Conservation (phyloP, 2,329 filamentous ascomycete genomes). For the Ophiosphaerella herpotricha region DNA sequence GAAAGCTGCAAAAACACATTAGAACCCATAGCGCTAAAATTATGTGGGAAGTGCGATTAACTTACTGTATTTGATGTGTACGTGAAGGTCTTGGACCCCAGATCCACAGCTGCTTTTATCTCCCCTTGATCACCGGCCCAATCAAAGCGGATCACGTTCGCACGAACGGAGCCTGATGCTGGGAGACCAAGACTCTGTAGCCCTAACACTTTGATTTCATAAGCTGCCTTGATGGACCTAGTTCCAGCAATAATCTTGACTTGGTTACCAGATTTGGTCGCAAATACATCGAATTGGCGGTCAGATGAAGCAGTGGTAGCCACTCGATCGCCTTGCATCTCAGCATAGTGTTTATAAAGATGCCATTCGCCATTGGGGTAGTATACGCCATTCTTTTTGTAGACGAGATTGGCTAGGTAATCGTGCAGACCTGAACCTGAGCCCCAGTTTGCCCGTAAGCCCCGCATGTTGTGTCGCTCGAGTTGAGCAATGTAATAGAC, state of each 20-base stretch:
- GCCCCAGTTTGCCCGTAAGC: slow-evolving; percentile 55
- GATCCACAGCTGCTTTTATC: slow-evolving; percentile 3
- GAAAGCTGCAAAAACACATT: not conserved
- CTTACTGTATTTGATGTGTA: slow-evolving; percentile 3
- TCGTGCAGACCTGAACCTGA: slow-evolving; percentile 50
- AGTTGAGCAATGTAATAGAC: slow-evolving; percentile 56
- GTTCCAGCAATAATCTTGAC: slow-evolving; percentile 47
- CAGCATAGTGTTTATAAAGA: slow-evolving; percentile 55
- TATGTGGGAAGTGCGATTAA: too few relatives aligned
- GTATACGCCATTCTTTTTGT: slow-evolving; percentile 42
- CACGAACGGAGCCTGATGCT: slow-evolving; percentile 1
- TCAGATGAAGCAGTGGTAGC: slow-evolving; percentile 45
- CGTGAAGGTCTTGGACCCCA: slow-evolving; percentile 1
- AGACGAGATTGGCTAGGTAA: slow-evolving; percentile 50
- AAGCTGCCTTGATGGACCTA: slow-evolving; percentile 37
- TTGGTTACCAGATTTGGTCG: slow-evolving; percentile 36
- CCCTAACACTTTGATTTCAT: slow-evolving; percentile 42
- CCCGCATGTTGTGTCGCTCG: slow-evolving; percentile 50
- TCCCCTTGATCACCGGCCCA: slow-evolving; percentile 7
- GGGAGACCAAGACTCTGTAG: slow-evolving; percentile 43
- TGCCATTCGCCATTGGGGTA: slow-evolving; percentile 51
- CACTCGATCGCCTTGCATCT: slow-evolving; percentile 51
- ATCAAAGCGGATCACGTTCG: slow-evolving; percentile 9
- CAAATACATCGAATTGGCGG: slow-evolving; percentile 46
- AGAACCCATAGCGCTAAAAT: not conserved